Evolutionary conservation across 1,284 basidiomycete genomes (phyloP), one percentile per base, ranked within the genome.

Genomic region (Cryptococcus sp.): DNA sequence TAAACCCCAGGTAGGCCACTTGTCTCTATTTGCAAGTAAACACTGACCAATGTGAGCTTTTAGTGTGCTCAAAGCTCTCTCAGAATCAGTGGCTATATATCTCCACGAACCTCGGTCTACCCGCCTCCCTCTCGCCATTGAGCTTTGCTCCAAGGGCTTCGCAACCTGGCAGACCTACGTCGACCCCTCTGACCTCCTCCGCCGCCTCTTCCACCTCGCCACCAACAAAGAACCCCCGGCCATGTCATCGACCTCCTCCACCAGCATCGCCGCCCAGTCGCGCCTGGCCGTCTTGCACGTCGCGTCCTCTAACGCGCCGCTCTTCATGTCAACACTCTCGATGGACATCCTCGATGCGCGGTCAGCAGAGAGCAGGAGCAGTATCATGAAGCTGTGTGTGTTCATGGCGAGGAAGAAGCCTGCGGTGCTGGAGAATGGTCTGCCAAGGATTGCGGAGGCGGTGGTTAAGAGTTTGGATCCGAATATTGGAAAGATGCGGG

Each of bases 381-480:
- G 88, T 7, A 89, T 96, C 44, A 85, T 98, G 85, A 91, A 94
- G 70, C 83, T 98, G 7, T 86, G 98, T 11, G 91, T 93, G 0
- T 95, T 95, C 72, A 82, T 98, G 68, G 91, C 97, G 59, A 85
- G 91, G 67, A 96, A 93, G 87, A 87, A 88, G 68, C 93, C 94
- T 1, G 79, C 89, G 38, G 85, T 96, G 12, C 80, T 98, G 45
- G 87, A 91, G 63, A 84, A 89, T 12, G 91, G 89, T 65, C 79
- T 98, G 36, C 90, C 95, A 0, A 83, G 88, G 28, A 80, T 98
- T 40, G 87, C 92, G 70, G 95, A 99, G 73, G 92, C 93, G 1
- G 92, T 99, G 1, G 93, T 98, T 21, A 96, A 94, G 73, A 96
- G 91, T 8, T 81, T 98, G 43, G 95, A 98, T 76, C 96, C 95